Percentiles rank a stretch among this genome's conserved stretches.
Evolutionary conservation across 2,329 filamentous ascomycete species (phyloP).

Genomic region (Pyricularia grisea): DNA sequence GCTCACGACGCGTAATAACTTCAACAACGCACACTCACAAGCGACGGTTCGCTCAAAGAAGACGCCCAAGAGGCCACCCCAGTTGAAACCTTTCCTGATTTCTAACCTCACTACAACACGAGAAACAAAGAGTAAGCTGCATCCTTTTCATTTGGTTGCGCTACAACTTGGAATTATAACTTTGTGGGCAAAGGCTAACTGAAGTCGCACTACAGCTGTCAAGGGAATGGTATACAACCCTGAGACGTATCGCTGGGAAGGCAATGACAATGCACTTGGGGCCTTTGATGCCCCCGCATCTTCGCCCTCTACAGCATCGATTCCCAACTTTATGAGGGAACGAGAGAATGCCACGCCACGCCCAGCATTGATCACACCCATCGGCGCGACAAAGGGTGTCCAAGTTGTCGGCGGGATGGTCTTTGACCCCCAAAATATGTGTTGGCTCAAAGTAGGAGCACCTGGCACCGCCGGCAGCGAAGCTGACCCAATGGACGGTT

Average conservation of each 20-base stretch:
- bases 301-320: constrained; percentile 41
- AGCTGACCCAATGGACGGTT: constrained; percentile 50
- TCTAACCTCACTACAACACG: constrained; percentile 68
- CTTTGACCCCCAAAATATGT: constrained; percentile 95
- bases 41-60: constrained; percentile 23
- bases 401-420: constrained; percentile 98
- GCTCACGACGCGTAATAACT: constrained; percentile 37
- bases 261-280: constrained; percentile 78
- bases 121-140: constrained; percentile 66
- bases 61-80: constrained; percentile 45
- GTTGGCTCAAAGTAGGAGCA: constrained; percentile 75
- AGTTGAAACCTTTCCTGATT: constrained; percentile 77
- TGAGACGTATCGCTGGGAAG: constrained; percentile 80
- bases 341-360: constrained; percentile 51
- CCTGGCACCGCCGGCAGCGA: constrained; percentile 29
- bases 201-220: constrained; percentile 44
- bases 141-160: neutral
- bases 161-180: constrained; percentile 62
- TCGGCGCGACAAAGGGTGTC: constrained; percentile 73
- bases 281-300: constrained; percentile 62
- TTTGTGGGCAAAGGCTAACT: constrained; percentile 63
- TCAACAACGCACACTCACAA: constrained; percentile 32
- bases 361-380: constrained; percentile 82
- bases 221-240: constrained; percentile 98
- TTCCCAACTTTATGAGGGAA: constrained; percentile 37